phyloP scores from a whole-genome alignment of 192 early-diverging fungal genomes.

The Backusella tuberculispora region DNA sequence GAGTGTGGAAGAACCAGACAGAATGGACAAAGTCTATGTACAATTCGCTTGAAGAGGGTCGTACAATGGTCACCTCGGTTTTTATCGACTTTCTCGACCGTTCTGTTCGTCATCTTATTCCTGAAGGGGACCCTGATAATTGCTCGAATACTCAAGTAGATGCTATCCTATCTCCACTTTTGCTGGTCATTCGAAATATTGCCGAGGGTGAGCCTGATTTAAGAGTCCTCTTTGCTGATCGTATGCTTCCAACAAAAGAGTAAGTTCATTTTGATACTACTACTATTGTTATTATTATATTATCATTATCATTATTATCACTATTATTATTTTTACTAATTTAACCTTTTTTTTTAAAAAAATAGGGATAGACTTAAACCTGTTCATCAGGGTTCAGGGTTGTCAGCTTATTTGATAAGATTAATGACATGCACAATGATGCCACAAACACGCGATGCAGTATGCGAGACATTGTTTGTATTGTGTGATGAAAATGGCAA shows the following conservation, averaged over 20 bases:
- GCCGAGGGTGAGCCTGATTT: conserved; percentile 53
- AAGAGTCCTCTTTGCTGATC: conserved; percentile 43
- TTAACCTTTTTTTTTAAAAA: background rate
- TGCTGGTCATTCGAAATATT: conserved; percentile 65
- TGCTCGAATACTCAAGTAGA: conserved; percentile 55
- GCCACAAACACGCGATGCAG: conserved; percentile 60
- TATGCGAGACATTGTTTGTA: conserved; percentile 67
- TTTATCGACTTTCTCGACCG: conserved; percentile 40
- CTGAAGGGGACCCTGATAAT: conserved; percentile 49
- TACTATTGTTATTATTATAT: background rate
- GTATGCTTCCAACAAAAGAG: conserved; percentile 71
- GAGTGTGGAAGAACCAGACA: conserved; percentile 37
- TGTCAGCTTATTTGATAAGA: conserved; percentile 67
- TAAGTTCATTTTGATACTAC: conserved; percentile 35
- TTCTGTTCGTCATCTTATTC: conserved; percentile 24
- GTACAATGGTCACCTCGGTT: conserved; percentile 40
- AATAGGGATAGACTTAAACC: conserved; percentile 72
- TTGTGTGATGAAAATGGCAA: conserved; percentile 75
- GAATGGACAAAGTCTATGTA: conserved; percentile 19
- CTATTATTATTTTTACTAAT: background rate
- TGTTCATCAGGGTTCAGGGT: conserved; percentile 63
- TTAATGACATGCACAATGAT: conserved; percentile 70
- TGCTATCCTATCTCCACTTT: conserved; percentile 67
- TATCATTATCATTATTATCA: background rate
- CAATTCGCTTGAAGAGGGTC: conserved; percentile 29